Evolutionary conservation across 2,329 filamentous ascomycete species (phyloP).

Genomic region (Phaeosphaeria sp.): DNA sequence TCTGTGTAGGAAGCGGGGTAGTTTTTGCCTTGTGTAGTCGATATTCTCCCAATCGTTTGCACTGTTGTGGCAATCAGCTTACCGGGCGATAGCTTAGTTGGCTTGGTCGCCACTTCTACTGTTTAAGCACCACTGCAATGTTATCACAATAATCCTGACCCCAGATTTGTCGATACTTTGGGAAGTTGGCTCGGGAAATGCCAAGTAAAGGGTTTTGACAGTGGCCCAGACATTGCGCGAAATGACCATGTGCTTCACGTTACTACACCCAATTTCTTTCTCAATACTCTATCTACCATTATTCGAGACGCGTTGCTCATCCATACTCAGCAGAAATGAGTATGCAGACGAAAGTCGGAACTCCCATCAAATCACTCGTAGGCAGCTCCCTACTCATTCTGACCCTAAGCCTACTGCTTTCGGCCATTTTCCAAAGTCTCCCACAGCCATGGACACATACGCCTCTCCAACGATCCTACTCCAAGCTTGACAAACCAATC

Average conservation of each 20-base stretch:
- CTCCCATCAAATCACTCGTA: neutral
- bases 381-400: neutral
- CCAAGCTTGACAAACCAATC: neutral
- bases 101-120: neutral
- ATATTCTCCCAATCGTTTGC: neutral
- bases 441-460: neutral
- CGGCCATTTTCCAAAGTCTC: neutral
- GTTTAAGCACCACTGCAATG: neutral
- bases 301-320: neutral
- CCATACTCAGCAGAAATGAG: neutral
- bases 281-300: neutral
- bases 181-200: neutral
- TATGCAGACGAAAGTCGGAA: neutral
- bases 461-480: neutral
- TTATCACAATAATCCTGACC: neutral
- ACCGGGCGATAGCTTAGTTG: neutral
- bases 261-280: neutral
- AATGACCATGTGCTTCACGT: neutral
- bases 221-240: neutral
- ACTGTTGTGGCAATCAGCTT: neutral
- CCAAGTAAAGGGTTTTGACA: neutral
- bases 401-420: neutral
- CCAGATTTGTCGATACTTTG: neutral
- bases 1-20: neutral
- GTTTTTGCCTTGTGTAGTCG: neutral